phyloP scores from a whole-genome alignment of 352 stramenopile species.

The Pythium aristosporum region DNA sequence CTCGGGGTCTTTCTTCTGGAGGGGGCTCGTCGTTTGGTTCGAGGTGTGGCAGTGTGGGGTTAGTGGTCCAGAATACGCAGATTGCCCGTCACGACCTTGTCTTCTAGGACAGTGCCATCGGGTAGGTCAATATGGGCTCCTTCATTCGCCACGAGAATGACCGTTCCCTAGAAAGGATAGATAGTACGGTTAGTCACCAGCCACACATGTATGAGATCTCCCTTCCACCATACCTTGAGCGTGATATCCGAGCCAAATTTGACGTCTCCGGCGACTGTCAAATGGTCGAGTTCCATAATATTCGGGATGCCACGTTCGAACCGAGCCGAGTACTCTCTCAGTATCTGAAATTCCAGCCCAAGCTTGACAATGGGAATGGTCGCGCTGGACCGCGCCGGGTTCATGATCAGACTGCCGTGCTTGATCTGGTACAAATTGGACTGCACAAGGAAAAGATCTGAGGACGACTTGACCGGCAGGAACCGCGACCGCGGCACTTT shows the following conservation, averaged over 20 bases:
- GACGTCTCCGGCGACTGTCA: constrained; percentile 92
- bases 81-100: constrained; percentile 95
- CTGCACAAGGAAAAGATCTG: constrained; percentile 95
- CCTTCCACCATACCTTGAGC: constrained; percentile 67
- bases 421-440: constrained; percentile 93
- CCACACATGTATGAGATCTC: background rate
- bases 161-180: constrained; percentile 73
- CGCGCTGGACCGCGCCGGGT: constrained; percentile 67
- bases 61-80: constrained; percentile 93
- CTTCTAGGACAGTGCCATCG: constrained; percentile 91
- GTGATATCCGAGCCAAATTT: constrained; percentile 92
- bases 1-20: background rate
- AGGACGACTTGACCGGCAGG: constrained; percentile 98
- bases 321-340: constrained; percentile 84
- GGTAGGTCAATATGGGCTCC: constrained; percentile 92
- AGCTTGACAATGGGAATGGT: constrained; percentile 94
- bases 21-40: background rate
- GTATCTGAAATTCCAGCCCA: constrained; percentile 88
- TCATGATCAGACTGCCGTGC: constrained; percentile 90
- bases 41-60: background rate
- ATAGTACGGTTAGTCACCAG: background rate
- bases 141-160: constrained; percentile 95
- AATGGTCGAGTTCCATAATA: constrained; percentile 92
- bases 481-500: constrained; percentile 97
- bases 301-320: constrained; percentile 91